Evolutionary conservation across 495 filamentous ascomycete genomes (phyloP), one percentile per base, ranked within the genome.

Genomic region (Aspergillus avenaceus): DNA sequence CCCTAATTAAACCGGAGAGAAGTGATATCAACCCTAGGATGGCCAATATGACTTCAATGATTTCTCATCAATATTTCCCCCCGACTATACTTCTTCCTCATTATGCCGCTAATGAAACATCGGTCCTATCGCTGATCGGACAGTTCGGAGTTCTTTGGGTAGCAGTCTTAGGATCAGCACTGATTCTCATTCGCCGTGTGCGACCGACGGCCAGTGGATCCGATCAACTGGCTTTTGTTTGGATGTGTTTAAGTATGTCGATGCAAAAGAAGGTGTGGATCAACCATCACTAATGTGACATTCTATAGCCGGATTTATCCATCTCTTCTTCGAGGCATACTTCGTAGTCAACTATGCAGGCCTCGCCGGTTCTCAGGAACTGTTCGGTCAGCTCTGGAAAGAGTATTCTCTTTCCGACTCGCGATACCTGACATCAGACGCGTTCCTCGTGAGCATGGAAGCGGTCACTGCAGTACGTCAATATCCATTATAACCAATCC

Each of bases 361-460:
- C 29, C 74, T 84, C 62, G 66, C 69, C 7, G 56, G 65, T 9
- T 63, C 58, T 40, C 74, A 77, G 53, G 68, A 73, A 26, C 53
- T 88, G 0, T 79, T 88, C 32, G 82, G 82, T 0, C 85, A 90
- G 62, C 69, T 90, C 18, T 91, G 87, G 87, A 91, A 90, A 56
- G 87, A 90, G 59, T 91, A 91, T 69, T 72, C 85, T 7, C 73
- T 83, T 19, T 87, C 85, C n/a, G 87, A 91, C 62, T 88, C 85
- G 26, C 77, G 87, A 27, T 91, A 91, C 49, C 61, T 90, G 49
- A 84, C 79, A 3, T 76, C 74, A 6, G 82, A 93, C 55, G 67
- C 79, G 2, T 91, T 91, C 61, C 83, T 91, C 52, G 65, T 91
- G 4, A 84, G 82, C 58, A 84, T 91, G 64, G 88, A 93, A 71